phyloP scores from a whole-genome alignment of 495 filamentous ascomycete species.

The Massariosphaeria phaeospora region DNA sequence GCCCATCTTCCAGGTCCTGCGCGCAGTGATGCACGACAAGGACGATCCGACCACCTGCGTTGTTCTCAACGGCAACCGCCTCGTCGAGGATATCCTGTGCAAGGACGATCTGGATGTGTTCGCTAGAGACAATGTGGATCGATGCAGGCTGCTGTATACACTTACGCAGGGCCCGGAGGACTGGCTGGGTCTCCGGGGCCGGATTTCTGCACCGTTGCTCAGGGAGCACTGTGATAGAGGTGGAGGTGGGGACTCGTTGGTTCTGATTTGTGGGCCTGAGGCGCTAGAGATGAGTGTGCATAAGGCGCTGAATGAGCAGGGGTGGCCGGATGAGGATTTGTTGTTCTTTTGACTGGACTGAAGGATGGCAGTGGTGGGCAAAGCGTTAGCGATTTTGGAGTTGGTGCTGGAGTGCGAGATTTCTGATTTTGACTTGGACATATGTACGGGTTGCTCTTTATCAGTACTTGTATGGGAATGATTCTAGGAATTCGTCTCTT shows the following conservation, averaged over 20 bases:
- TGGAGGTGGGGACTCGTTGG: conserved; percentile 52
- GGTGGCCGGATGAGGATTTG: conserved; percentile 76
- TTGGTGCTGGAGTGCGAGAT: too few relatives aligned
- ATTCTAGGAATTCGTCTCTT: too few relatives aligned
- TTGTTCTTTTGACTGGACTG: conserved; percentile 64
- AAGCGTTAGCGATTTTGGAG: not conserved
- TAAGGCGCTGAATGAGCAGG: conserved; percentile 57
- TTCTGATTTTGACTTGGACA: too few relatives aligned
- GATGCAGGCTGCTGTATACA: conserved; percentile 66
- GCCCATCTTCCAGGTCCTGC: conserved; percentile 82
- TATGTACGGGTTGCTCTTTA: too few relatives aligned
- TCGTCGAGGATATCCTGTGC: conserved; percentile 80
- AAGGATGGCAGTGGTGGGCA: not conserved
- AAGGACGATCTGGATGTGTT: conserved; percentile 67
- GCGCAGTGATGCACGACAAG: conserved; percentile 63
- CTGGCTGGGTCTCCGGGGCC: conserved; percentile 68
- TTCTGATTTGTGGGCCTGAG: conserved; percentile 79
- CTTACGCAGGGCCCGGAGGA: conserved; percentile 58
- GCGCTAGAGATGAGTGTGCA: conserved; percentile 68
- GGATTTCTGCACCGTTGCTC: conserved; percentile 61
- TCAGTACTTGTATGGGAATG: too few relatives aligned
- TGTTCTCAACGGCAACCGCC: conserved; percentile 75
- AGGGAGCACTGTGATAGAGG: conserved; percentile 52
- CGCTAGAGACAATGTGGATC: conserved; percentile 46
- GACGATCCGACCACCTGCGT: conserved; percentile 59